phyloP scores from a whole-genome alignment of 192 early-diverging fungal genomes.

The Backusella sp. region DNA sequence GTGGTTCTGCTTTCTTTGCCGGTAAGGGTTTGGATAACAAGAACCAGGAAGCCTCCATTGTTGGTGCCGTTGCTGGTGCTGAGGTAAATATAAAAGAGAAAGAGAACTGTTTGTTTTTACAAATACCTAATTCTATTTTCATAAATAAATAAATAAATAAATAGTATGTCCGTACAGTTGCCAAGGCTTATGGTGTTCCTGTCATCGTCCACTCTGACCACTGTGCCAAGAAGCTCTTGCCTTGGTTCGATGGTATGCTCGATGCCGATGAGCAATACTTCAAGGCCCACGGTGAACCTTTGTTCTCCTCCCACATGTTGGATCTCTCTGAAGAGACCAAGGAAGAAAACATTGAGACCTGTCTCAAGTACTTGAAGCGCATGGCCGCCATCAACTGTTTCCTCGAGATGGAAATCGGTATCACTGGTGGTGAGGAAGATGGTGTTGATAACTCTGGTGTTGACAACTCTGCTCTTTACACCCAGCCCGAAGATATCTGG shows the following conservation, averaged over 20 bases:
- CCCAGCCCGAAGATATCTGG: slow-evolving; percentile 94
- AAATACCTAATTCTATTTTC: too few species aligned
- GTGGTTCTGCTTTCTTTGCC: slow-evolving; percentile 89
- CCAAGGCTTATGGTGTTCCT: slow-evolving; percentile 41
- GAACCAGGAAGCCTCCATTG: slow-evolving; percentile 84
- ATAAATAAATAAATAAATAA: neutral
- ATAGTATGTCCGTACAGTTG: slow-evolving; percentile 37
- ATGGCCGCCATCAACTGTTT: slow-evolving; percentile 85
- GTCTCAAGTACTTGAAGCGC: slow-evolving; percentile 88
- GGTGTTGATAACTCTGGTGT: slow-evolving; percentile 95
- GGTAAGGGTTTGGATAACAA: slow-evolving; percentile 93
- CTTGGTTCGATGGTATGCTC: slow-evolving; percentile 95
- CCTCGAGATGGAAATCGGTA: slow-evolving; percentile 75
- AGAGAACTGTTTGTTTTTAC: neutral
- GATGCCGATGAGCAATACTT: slow-evolving; percentile 94
- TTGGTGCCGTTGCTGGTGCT: slow-evolving; percentile 91
- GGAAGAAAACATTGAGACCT: slow-evolving; percentile 91
- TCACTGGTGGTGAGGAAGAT: slow-evolving; percentile 98
- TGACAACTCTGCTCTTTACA: slow-evolving; percentile 89
- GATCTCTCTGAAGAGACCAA: slow-evolving; percentile 96
- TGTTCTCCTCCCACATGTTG: slow-evolving; percentile 98
- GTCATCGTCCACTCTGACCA: slow-evolving; percentile 91
- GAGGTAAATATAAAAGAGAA: slow-evolving; percentile 33
- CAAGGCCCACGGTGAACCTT: slow-evolving; percentile 87
- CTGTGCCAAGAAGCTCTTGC: slow-evolving; percentile 95